These are phyloP conservation scores for Ceratocystis harringtonii DNA, from an alignment of 2,329 filamentous ascomycete species.

Conservation along the genomic window DNA sequence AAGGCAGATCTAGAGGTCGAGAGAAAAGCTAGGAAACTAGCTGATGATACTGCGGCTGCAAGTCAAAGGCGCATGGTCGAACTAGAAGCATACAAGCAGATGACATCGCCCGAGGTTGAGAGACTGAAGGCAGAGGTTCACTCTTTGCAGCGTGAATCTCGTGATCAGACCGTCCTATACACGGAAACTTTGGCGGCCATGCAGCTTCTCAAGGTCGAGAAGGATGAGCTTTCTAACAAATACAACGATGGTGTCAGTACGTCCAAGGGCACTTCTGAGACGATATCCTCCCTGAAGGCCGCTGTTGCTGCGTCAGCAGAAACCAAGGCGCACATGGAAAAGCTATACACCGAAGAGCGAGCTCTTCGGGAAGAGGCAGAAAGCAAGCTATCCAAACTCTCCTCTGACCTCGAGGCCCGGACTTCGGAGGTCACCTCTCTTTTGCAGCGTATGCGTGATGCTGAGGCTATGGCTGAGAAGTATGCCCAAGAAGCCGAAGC, in stretches of 20 bases:
- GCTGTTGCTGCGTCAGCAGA: constrained; percentile 67
- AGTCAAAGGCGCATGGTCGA: constrained; percentile 72
- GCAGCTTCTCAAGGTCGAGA: constrained; percentile 71
- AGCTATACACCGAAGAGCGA: constrained; percentile 71
- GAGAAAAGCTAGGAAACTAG: constrained; percentile 62
- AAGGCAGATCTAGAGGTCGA: constrained; percentile 64
- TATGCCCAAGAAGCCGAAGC: constrained; percentile 76
- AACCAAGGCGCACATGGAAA: constrained; percentile 61
- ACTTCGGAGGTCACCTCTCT: constrained; percentile 62
- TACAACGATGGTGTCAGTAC: constrained; percentile 52
- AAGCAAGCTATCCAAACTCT: constrained; percentile 58
- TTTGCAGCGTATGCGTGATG: constrained; percentile 61
- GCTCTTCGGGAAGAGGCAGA: constrained; percentile 60
- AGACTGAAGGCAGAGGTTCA: constrained; percentile 75
- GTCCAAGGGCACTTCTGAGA: constrained; percentile 52
- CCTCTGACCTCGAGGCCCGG: constrained; percentile 67
- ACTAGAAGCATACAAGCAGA: constrained; percentile 69
- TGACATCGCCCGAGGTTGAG: constrained; percentile 72
- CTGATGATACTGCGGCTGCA: constrained; percentile 73
- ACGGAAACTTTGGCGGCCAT: constrained; percentile 62
- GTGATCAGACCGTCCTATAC: constrained; percentile 65
- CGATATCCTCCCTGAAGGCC: constrained; percentile 59
- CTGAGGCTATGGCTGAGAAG: constrained; percentile 75
- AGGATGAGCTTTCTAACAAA: constrained; percentile 56
- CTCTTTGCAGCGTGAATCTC: constrained; percentile 56